These are phyloP conservation scores for Rhodotorula sp. DNA, from an alignment of 1,284 basidiomycete genomes.

Conservation along the genomic window DNA sequence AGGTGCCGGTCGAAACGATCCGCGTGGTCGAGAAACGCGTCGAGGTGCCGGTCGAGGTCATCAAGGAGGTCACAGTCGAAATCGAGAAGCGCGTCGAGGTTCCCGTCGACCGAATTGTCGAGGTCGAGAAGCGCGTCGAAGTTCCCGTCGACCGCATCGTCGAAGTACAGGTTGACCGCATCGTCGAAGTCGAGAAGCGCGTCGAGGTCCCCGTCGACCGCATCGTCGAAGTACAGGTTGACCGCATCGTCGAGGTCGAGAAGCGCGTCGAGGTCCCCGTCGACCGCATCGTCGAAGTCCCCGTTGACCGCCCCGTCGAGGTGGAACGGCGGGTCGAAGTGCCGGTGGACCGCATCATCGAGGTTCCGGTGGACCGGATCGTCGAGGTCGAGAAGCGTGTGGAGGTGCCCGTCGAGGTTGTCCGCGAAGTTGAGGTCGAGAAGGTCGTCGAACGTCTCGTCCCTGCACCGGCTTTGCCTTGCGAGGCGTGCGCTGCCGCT, in stretches of 20 bases:
- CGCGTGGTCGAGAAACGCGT: background rate
- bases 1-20: background rate
- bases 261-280: slow-evolving; percentile 38
- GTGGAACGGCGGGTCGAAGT: slow-evolving; percentile 1
- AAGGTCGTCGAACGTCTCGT: slow-evolving; percentile 7
- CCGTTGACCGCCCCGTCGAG: slow-evolving; percentile 2
- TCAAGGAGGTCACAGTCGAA: slow-evolving; percentile 10
- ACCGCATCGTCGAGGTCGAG: slow-evolving; percentile 7
- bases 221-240: slow-evolving; percentile 22
- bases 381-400: slow-evolving; percentile 17
- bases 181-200: background rate
- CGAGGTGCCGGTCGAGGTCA: slow-evolving; percentile 17
- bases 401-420: slow-evolving; percentile 7
- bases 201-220: slow-evolving; percentile 13
- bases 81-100: slow-evolving; percentile 19
- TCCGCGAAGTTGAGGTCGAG: slow-evolving; percentile 11
- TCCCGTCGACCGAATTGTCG: slow-evolving; percentile 40
- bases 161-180: slow-evolving; percentile 24
- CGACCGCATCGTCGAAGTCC: slow-evolving; percentile 24
- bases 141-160: slow-evolving; percentile 5
- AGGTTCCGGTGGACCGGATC: slow-evolving; percentile 32
- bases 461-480: background rate
- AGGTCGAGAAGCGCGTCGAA: slow-evolving; percentile 5
- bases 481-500: background rate
- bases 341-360: slow-evolving; percentile 17